Evolutionary conservation across 2,329 filamentous ascomycete genomes (phyloP), one percentile per base, ranked within the genome.

Genomic region (Pseudogymnoascus pannorum): DNA sequence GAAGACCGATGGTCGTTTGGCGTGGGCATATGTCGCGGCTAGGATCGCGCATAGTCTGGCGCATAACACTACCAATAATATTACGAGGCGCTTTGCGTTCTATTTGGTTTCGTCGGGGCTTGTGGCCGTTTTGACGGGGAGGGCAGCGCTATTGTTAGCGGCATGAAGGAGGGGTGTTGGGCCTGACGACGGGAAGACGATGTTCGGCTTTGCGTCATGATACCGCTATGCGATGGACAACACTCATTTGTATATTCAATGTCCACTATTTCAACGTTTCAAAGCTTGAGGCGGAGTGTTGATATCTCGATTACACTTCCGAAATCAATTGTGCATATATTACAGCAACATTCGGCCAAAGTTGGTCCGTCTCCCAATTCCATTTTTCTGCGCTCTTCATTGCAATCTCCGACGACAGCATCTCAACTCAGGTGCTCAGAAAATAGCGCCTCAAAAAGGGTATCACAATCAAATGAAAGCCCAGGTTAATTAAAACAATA

Each of bases 11-110:
- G 66, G 72, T 0, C 57, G 65, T 3, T 66, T 77, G 29, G 76
- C 76, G 2, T 79, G 77, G 77, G 66, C 65, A 0, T 78, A 78
- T 65, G 74, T 77, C 2, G 75, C 72, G 0, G 26, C 74, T 11
- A 66, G 77, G 11, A 66, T 78, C 5, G 57, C 71, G 63, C 77
- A 79, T 64, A 74, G 70, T 59, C 31, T 78, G 29, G 70, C 77
- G 18, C 76, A 79, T 35, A 65, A 66, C 1, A 71, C 69, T 7
- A 68, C 61, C 5, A 78, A 78, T 62, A 66, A 66, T 16, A 71
- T 78, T 54, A 67, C 70, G 70, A 58, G 66, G 4, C 67, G 75
- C 8, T 76, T 76, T 60, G n/a, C 14, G 18, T 26, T 75, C 9
- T 76, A 75, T 63, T 54, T 66, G 6, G 6, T 67, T 3, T 73